Conservation (phyloP, 2,329 filamentous ascomycete genomes). For the Trichophyton equinum region DNA sequence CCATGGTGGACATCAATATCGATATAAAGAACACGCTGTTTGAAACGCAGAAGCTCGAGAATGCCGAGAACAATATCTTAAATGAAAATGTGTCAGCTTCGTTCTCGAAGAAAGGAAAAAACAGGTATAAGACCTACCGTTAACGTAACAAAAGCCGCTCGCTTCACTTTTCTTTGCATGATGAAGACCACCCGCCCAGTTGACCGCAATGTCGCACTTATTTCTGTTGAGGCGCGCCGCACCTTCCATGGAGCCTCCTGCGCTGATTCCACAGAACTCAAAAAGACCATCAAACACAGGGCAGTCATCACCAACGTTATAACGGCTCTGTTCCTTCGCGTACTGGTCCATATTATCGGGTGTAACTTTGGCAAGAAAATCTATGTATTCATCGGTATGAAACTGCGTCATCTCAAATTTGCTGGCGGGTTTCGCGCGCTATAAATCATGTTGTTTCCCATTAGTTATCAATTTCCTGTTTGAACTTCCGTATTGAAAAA, state of each 20-base stretch:
- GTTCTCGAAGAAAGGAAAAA: neutral
- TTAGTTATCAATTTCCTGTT: neutral
- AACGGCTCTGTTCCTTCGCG: slow-evolving; percentile 74
- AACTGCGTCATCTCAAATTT: slow-evolving; percentile 63
- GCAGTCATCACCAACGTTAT: slow-evolving; percentile 53
- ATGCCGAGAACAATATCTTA: slow-evolving; percentile 55
- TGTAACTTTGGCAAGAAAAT: slow-evolving; percentile 72
- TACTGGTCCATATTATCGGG: slow-evolving; percentile 98
- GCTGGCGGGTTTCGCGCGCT: slow-evolving; percentile 68
- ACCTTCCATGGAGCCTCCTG: slow-evolving; percentile 58
- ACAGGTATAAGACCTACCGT: slow-evolving; percentile 39
- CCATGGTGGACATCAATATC: slow-evolving; percentile 58
- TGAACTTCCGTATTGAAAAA: neutral
- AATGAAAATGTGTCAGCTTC: slow-evolving; percentile 8
- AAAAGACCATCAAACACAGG: slow-evolving; percentile 60
- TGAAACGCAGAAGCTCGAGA: slow-evolving; percentile 51
- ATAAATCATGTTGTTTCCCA: neutral
- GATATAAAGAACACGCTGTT: slow-evolving; percentile 53
- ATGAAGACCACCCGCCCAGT: slow-evolving; percentile 93
- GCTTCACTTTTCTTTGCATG: slow-evolving; percentile 93
- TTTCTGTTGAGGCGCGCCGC: slow-evolving; percentile 54
- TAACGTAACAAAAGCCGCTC: slow-evolving; percentile 96
- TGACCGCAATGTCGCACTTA: slow-evolving; percentile 56
- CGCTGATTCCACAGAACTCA: slow-evolving; percentile 58
- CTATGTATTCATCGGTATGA: slow-evolving; percentile 61